A percentile compares a stretch with the other conserved stretches of the same genome.
Evolutionary conservation across 2,329 filamentous ascomycete species (phyloP).

Genomic region (Colletotrichum tabaci): DNA sequence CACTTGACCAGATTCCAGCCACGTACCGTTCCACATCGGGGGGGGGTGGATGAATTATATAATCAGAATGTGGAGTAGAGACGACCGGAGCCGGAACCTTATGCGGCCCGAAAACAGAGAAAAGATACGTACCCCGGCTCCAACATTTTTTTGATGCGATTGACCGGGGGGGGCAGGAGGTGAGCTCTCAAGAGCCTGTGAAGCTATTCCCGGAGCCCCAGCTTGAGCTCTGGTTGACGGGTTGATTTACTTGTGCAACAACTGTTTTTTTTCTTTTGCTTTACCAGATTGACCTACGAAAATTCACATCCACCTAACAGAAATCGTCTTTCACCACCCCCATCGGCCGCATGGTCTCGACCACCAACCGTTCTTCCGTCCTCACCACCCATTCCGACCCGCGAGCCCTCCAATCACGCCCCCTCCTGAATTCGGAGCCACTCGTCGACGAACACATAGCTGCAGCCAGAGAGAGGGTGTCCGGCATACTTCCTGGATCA

Average conservation of each 20-base stretch:
- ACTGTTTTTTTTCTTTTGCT: too few relatives aligned
- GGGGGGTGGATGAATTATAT: background rate
- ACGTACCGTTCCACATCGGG: background rate
- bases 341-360: background rate
- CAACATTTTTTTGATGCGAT: constrained; percentile 12
- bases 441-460: constrained; percentile 26
- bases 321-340: background rate
- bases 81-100: constrained; percentile 15
- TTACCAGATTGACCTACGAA: too few relatives aligned
- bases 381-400: background rate
- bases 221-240: background rate
- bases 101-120: constrained; percentile 10
- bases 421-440: background rate
- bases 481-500: background rate
- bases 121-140: background rate
- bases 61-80: too few relatives aligned
- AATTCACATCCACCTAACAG: too few relatives aligned
- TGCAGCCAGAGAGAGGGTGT: constrained; percentile 20
- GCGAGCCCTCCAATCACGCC: constrained; percentile 30
- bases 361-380: background rate
- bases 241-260: too few relatives aligned
- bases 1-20: constrained; percentile 21
- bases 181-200: constrained; percentile 6
- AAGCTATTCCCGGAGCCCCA: constrained; percentile 27
- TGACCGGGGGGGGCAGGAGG: background rate